These are phyloP conservation scores for Basipetospora chlamydospora DNA, from an alignment of 2,329 filamentous ascomycete genomes.

Conservation along the genomic window DNA sequence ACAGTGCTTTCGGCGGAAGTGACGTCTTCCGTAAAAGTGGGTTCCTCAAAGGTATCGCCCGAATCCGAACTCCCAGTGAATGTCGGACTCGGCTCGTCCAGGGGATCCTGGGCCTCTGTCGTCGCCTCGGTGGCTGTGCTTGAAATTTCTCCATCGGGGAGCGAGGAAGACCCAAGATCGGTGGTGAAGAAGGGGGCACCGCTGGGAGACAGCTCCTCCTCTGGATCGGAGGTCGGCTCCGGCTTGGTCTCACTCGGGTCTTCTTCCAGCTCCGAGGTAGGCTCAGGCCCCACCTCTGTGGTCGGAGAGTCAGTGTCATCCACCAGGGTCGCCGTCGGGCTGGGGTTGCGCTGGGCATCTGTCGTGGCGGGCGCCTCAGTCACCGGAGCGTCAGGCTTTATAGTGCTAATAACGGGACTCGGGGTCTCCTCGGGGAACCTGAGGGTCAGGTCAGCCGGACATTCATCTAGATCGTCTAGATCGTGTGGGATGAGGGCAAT, in stretches of 20 bases:
- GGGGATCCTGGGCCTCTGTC: too few relatives aligned
- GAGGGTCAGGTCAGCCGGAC: too few relatives aligned
- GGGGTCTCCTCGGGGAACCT: constrained; percentile 6
- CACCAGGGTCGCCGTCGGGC: not conserved
- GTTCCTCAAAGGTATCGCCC: too few relatives aligned
- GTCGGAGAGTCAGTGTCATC: not conserved
- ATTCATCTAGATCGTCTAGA: not conserved
- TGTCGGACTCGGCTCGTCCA: too few relatives aligned
- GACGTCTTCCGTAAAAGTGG: not conserved
- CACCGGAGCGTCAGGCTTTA: not conserved
- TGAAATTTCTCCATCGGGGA: not conserved
- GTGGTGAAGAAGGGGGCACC: not conserved
- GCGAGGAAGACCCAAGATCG: not conserved
- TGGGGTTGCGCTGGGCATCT: not conserved
- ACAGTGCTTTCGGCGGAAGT: too few relatives aligned
- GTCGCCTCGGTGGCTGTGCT: too few relatives aligned
- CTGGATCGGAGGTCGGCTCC: not conserved
- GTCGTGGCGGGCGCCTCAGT: not conserved
- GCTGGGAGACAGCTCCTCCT: not conserved
- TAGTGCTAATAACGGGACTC: constrained; percentile 6
- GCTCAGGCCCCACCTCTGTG: not conserved
- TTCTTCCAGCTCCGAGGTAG: not conserved
- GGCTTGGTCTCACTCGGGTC: not conserved
- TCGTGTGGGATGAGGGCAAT: not conserved
- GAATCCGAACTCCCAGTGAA: too few relatives aligned